Conservation (phyloP, 371 early-diverging fungal species). For the Mortierella sp. region DNA sequence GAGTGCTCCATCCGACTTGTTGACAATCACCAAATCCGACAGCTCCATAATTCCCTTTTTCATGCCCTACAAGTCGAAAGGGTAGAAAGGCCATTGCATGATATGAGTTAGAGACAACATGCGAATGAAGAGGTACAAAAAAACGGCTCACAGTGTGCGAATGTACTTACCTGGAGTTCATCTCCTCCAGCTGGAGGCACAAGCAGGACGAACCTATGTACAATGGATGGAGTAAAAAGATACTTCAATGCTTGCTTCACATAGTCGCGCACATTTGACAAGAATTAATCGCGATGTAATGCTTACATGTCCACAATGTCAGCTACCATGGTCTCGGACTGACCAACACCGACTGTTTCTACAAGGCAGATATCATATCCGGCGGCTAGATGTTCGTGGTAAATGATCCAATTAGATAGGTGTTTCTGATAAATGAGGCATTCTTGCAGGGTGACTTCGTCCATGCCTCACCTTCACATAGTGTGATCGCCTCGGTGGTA, state of each 20-base stretch:
- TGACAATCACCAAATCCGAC: constrained; percentile 83
- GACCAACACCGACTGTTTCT: constrained; percentile 90
- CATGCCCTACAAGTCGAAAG: constrained; percentile 66
- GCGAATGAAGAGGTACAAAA: constrained; percentile 21
- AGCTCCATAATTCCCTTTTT: constrained; percentile 90
- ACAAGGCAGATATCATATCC: constrained; percentile 85
- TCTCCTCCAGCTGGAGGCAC: constrained; percentile 79
- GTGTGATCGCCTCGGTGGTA: constrained; percentile 82
- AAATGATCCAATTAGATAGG: background rate
- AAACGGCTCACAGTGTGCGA: background rate
- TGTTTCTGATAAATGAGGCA: background rate
- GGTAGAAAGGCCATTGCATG: constrained; percentile 17
- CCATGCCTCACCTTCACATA: constrained; percentile 74
- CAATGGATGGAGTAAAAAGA: background rate
- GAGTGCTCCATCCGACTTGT: constrained; percentile 83
- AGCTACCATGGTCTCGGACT: constrained; percentile 86
- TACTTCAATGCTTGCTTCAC: background rate
- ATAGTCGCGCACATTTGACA: too few species aligned
- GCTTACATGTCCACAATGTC: constrained; percentile 87
- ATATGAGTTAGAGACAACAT: background rate
- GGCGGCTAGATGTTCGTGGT: constrained; percentile 61
- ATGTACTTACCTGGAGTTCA: constrained; percentile 70
- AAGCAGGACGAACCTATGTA: constrained; percentile 63
- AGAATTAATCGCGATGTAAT: too few species aligned
- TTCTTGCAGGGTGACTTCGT: too few species aligned